Evolutionary conservation across 495 filamentous ascomycete species (phyloP), one percentile per base, ranked within the genome.

Genomic region (Xylaria flabelliformis): DNA sequence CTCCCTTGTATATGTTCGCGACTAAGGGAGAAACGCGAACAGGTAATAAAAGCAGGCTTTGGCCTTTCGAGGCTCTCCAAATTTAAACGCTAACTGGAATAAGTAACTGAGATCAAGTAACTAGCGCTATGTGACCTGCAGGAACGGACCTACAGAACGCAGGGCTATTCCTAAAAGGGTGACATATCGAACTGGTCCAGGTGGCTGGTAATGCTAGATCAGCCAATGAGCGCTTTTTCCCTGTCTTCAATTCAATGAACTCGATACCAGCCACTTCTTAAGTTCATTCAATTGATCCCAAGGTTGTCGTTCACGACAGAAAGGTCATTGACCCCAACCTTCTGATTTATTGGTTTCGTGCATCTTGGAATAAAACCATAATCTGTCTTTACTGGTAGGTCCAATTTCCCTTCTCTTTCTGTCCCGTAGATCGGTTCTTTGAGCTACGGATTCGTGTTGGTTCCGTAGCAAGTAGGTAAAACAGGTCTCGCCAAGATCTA

Each of bases 331-430:
- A 67, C 69, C 76, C 77, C 77, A 79, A 72, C 77, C 77, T 71
- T 79, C 75, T 42, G 58, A 79, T 74, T 29, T 77, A 74, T 77
- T 65, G 68, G 41, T 65, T 50, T 70, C 58, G 70, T 69, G 50
- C 12, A 32, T n/a, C 34, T 65, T 26, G 66, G 56, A 74, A 73
- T 79, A 79, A 76, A 77, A 71, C 46, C 61, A 72, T 65, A 44
- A 39, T 51, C 7, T 62, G 69, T 66, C 67, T 26, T 41, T 41
- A 36, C 19, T 51, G 15, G 72, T 74, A 74, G 34, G 71, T 72
- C 15, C 19, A 26, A 17, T 34, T 63, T 46, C 71, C 67, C 64
- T 46, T 17, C 29, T 59, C 36, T 61, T 64, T 56, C 72, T 24
- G 36, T 74, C 48, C 51, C 66, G 70, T 59, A 73, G 72, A 76